Evolutionary conservation across 345 rosid species (phyloP).

Genomic region (Anacardium occidentale): DNA sequence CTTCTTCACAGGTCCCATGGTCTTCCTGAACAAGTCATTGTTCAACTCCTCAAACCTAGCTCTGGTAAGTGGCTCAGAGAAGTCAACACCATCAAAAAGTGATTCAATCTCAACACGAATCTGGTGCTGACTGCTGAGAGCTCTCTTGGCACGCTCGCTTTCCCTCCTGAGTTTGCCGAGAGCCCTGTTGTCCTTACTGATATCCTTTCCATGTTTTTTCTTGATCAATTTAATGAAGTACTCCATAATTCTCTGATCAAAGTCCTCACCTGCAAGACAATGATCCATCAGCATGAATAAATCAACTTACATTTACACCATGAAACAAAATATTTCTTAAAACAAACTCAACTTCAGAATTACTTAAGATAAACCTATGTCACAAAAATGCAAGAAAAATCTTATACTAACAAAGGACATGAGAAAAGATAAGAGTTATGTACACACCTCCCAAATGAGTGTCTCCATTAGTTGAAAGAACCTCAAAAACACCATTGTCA

Average conservation of each 20-base stretch:
- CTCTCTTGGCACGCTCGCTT: conserved; percentile 34
- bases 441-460: conserved; percentile 24
- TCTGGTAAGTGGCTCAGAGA: conserved; percentile 30
- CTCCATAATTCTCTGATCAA: conserved; percentile 34
- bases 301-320: no score
- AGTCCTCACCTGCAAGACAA: conserved; percentile 19
- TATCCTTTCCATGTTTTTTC: conserved; percentile 33
- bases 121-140: conserved; percentile 28
- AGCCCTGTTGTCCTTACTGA: conserved; percentile 33
- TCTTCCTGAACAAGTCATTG: conserved; percentile 31
- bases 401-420: no score
- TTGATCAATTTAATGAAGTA: conserved; percentile 32
- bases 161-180: conserved; percentile 36
- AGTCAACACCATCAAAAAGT: conserved; percentile 29
- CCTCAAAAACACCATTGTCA: conserved; percentile 31
- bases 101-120: conserved; percentile 32
- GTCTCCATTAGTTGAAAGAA: conserved; percentile 29
- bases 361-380: no score
- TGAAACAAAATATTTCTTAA: no score
- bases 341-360: no score
- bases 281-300: no score
- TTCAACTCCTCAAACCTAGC: conserved; percentile 21
- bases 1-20: conserved; percentile 33
- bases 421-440: no score
- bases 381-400: no score